Evolutionary conservation across 2,329 filamentous ascomycete genomes (phyloP).

Genomic region (Monosporascus sp.): DNA sequence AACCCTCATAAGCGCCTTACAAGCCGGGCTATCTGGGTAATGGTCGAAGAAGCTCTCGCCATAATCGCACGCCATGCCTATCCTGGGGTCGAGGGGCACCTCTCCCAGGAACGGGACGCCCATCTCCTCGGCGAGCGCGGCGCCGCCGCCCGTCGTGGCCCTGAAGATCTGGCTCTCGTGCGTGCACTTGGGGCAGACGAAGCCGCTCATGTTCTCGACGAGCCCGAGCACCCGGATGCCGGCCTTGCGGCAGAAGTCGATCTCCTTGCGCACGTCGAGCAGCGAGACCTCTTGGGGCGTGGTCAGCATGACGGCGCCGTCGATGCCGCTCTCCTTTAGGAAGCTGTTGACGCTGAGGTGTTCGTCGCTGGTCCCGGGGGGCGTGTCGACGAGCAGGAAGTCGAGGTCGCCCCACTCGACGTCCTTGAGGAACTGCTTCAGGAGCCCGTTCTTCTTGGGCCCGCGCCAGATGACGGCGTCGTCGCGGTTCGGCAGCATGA

Average conservation of each 20-base stretch:
- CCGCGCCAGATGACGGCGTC: conserved; percentile 97
- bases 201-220: conserved; percentile 97
- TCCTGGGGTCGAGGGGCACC: conserved; percentile 86
- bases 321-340: conserved; percentile 83
- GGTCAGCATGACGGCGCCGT: conserved; percentile 87
- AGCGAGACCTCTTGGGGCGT: conserved; percentile 93
- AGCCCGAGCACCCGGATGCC: conserved; percentile 82
- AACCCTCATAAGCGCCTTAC: conserved; percentile 72
- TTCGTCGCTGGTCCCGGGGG: conserved; percentile 91
- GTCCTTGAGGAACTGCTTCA: conserved; percentile 97
- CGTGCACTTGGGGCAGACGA: conserved; percentile 89
- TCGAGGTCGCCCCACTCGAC: conserved; percentile 97
- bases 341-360: conserved; percentile 91
- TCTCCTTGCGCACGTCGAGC: conserved; percentile 92
- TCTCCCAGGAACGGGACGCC: conserved; percentile 81
- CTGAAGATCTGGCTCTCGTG: conserved; percentile 81
- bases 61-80: conserved; percentile 94
- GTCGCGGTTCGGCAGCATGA: conserved; percentile 91
- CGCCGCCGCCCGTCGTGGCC: conserved; percentile 83
- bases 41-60: conserved; percentile 96
- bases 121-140: conserved; percentile 76
- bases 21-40: conserved; percentile 90
- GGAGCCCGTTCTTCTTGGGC: conserved; percentile 96
- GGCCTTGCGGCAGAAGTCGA: conserved; percentile 95
- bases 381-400: conserved; percentile 89